Base-by-base conservation (phyloP, 768 basidiomycete species). In the Sporobolomyces roseus region DNA sequence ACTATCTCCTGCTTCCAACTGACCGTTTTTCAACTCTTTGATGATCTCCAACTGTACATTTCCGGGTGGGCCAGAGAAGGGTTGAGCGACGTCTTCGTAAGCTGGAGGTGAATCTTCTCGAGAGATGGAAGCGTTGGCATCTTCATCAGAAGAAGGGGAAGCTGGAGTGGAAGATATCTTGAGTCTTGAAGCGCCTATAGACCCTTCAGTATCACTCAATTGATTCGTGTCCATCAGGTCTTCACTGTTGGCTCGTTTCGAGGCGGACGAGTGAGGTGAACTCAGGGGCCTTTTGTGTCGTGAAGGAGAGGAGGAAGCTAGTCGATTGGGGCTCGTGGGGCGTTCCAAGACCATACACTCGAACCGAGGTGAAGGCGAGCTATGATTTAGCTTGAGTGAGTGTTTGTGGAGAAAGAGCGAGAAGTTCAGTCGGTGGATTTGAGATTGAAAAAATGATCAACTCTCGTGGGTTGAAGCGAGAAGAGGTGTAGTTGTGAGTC, bases 1-100 rank as follows among this genome's bases (percentile, higher is more conserved):
- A 13, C 82, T 85, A 58, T 91, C 85, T 51, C 88, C 88, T 12
- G 82, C 79, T 35, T 81, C 79, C 83, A 91, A 85, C 48, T 81
- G 79, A 51, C 75, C 9, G 12, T 21, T 1, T 35, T 63, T 53
- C n/a, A 61, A 14, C 77, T 79, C 77, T 27, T 84, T 78, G 74
- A 90, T 82, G 55, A 81, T 77, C 8, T 80, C 64, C n/a, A 85
- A 65, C 76, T 85, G 88, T 55, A 85, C 30, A 3, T 63, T 45
- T 5, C 81, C 6, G 74, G 74, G 3, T 80, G 80, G 25, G 80
- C 73, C 68, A 81, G 69, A 52, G 78, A 73, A 48, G 71, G 6
- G 3, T 27, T 25, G 17, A 3, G 41, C 0, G 52, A 74, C 74
- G 36, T 13, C 65, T 36, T 52, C 58, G 58, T 60, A 60, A 58